Evolutionary conservation across 108 stramenopile species (phyloP).

Genomic region (Pelagomonas calceolata): DNA sequence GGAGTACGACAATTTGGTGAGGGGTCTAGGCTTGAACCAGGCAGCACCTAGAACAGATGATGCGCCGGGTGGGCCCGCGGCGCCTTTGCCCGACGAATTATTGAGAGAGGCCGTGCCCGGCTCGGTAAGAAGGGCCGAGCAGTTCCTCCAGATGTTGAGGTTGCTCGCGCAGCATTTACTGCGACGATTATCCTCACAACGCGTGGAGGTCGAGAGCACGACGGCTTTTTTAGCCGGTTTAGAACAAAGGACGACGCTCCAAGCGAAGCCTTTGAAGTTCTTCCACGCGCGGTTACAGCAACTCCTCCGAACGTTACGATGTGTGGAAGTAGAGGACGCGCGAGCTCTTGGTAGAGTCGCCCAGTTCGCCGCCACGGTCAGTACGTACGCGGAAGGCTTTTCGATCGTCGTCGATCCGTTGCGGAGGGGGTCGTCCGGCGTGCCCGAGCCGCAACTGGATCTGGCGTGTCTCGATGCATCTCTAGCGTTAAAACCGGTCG

Average conservation of each 20-base stretch:
- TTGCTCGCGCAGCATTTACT: constrained; percentile 84
- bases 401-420: constrained; percentile 92
- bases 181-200: constrained; percentile 35
- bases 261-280: constrained; percentile 87
- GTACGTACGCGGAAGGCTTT: constrained; percentile 93
- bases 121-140: constrained; percentile 94
- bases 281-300: constrained; percentile 83
- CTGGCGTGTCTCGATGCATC: constrained; percentile 92
- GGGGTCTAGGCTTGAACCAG: constrained; percentile 20
- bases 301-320: constrained; percentile 72
- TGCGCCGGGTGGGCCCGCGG: constrained; percentile 4
- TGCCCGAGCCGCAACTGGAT: constrained; percentile 45
- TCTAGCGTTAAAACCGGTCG: constrained; percentile 89
- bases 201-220: constrained; percentile 67
- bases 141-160: constrained; percentile 89
- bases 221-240: constrained; percentile 82
- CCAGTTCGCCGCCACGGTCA: constrained; percentile 84
- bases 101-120: constrained; percentile 93
- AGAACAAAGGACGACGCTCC: constrained; percentile 75
- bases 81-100: constrained; percentile 51
- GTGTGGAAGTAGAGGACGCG: constrained; percentile 77
- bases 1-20: constrained; percentile 74
- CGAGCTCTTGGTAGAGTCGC: constrained; percentile 83
- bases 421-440: constrained; percentile 4
- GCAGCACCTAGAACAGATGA: no score